Base-by-base conservation (phyloP, 345 rosid species). In the Cardamine resedifolia region DNA sequence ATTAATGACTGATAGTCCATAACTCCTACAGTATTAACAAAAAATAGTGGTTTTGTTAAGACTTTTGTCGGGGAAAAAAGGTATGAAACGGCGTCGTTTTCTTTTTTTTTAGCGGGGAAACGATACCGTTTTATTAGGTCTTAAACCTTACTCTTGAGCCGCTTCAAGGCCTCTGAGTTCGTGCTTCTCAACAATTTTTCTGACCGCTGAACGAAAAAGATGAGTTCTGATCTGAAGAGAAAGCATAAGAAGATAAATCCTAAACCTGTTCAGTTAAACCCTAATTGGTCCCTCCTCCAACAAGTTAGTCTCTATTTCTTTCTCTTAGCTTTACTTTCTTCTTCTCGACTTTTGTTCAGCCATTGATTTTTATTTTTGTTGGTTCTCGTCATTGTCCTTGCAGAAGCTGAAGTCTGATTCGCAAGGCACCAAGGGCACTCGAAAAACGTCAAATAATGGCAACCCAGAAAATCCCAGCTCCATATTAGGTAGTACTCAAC, bases 231-330 rank as follows among this genome's bases (percentile, higher is more conserved):
- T 52, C 38, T 16, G 70, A 44, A 58, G 75, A 34, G 64, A 66
- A 76, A 55, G 67, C 59, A 4, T 76, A 74, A 71, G 80, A 83
- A 81, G 84, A 79, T 60, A 52, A 80, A 53, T 72, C 71, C 79
- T 61, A 81, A 82, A 57, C 57, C 75, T 43, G 53, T 75, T 62
- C 79, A 72, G 44, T 74, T 81, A 16, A 91, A 91, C 76, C 97
- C 97, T 39, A 91, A 91, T 76, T 91, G 97, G 97, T 85, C 83
- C 75, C 86, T 80, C 58, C 96, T 91, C 65, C 96, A 85, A 73
- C 92, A 84, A 82, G 96, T 89, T 61, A 3, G 50, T 61, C 45
- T 49, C 26, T 28, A 27, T 57, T 62, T 68, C 68, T 49, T 27
- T 53, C 72, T 48, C 23, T 55, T 48, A 20, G 33, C 5, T 45